These are phyloP conservation scores for Biancaea sappan DNA, from an alignment of 306 rosid species.

Conservation along the genomic window DNA sequence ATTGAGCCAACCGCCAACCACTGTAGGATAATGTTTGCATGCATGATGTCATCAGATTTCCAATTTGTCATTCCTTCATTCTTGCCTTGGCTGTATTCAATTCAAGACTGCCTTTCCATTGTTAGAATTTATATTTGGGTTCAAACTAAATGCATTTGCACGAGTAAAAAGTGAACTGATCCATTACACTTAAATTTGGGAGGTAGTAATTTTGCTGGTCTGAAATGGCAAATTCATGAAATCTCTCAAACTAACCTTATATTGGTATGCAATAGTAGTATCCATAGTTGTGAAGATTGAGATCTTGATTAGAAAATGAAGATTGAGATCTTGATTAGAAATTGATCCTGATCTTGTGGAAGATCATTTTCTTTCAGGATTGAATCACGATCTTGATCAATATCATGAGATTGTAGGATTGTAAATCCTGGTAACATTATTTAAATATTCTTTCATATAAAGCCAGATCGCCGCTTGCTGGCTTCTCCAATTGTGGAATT, in stretches of 20 bases:
- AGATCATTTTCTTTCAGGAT: background rate
- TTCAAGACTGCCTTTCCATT: constrained; percentile 12
- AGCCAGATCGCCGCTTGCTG: no score
- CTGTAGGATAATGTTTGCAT: no score
- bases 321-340: no score
- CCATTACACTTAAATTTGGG: background rate
- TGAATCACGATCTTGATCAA: background rate
- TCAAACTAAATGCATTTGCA: constrained; percentile 8
- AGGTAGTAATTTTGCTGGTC: constrained; percentile 12
- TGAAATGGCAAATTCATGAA: constrained; percentile 18
- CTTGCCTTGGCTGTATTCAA: constrained; percentile 2
- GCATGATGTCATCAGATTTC: constrained; percentile 5
- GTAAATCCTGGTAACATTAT: no score
- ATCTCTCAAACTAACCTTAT: background rate
- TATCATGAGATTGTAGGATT: no score
- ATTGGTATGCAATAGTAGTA: background rate
- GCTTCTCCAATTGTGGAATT: no score
- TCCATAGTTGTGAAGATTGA: background rate
- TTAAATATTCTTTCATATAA: no score
- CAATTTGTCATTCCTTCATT: background rate
- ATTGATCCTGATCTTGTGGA: background rate
- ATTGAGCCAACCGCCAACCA: no score
- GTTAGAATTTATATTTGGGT: background rate
- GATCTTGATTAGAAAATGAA: background rate
- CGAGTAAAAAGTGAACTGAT: constrained; percentile 11